These are phyloP conservation scores for Trichophaea hybrida DNA, from an alignment of 2,329 filamentous ascomycete species.

Conservation along the genomic window DNA sequence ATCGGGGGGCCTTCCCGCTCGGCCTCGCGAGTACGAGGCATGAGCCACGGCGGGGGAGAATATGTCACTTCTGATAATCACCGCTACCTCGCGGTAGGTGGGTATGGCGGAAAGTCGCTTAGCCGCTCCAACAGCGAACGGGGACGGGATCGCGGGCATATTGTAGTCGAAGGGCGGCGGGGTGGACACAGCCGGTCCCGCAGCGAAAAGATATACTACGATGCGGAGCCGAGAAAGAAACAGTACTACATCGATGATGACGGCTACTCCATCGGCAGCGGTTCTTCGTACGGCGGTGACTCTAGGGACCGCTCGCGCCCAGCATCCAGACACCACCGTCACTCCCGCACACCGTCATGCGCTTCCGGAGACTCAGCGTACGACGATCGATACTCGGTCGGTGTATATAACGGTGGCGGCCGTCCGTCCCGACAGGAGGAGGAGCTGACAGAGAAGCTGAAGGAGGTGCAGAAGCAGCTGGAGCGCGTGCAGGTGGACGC, in stretches of 20 bases:
- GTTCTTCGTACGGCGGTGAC: conserved; percentile 12
- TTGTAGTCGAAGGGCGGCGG: neutral
- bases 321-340: conserved; percentile 7
- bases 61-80: neutral
- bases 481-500: conserved; percentile 19
- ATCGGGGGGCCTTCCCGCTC: neutral
- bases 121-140: neutral
- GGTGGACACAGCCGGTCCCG: conserved; percentile 9
- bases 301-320: conserved; percentile 13
- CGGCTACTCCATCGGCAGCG: conserved; percentile 13
- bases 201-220: conserved; percentile 1
- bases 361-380: conserved; percentile 13
- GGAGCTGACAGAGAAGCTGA: conserved; percentile 30
- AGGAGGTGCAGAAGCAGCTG: conserved; percentile 24
- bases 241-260: conserved; percentile 10
- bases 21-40: neutral
- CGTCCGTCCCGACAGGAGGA: conserved; percentile 22
- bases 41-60: neutral
- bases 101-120: neutral
- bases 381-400: conserved; percentile 5
- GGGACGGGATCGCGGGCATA: neutral
- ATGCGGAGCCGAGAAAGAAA: neutral
- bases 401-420: neutral
- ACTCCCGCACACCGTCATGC: conserved; percentile 16
- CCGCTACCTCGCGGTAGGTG: neutral